These are phyloP conservation scores for Schizothecium vesticola DNA, from an alignment of 495 filamentous ascomycete species.

Conservation along the genomic window DNA sequence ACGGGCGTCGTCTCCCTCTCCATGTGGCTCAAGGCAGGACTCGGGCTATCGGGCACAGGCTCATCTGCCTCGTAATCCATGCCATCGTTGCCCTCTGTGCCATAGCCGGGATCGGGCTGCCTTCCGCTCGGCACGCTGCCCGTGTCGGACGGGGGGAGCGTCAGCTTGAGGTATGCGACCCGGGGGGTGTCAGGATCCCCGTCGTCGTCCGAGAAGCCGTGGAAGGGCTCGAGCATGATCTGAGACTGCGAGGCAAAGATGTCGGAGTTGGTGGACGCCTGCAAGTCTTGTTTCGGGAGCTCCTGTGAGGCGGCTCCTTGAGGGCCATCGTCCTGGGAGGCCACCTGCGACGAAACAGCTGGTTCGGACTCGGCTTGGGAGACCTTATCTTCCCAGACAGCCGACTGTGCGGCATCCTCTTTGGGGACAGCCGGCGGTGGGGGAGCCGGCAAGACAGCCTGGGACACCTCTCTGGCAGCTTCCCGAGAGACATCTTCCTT, in stretches of 20 bases:
- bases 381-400: not conserved
- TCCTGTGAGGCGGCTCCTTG: not conserved
- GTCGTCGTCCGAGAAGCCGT: conserved; percentile 24
- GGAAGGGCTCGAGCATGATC: conserved; percentile 24
- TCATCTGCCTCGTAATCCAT: conserved; percentile 20
- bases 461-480: not conserved
- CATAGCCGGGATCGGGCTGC: conserved; percentile 33
- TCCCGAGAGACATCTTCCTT: not conserved
- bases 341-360: not conserved
- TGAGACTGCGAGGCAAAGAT: not conserved
- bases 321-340: not conserved
- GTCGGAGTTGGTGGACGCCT: not conserved
- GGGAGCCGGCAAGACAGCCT: not conserved
- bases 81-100: conserved; percentile 23
- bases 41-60: not conserved
- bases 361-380: conserved; percentile 22
- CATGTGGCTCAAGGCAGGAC: not conserved
- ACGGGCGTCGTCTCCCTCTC: not conserved
- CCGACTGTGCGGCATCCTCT: not conserved
- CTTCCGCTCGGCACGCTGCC: conserved; percentile 35
- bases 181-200: not conserved
- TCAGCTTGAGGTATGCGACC: conserved; percentile 15
- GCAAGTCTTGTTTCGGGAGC: not conserved
- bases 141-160: conserved; percentile 24
- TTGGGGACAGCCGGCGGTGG: not conserved